Conservation (phyloP, 495 filamentous ascomycete species). For the Aspergillus incahuasiensis region DNA sequence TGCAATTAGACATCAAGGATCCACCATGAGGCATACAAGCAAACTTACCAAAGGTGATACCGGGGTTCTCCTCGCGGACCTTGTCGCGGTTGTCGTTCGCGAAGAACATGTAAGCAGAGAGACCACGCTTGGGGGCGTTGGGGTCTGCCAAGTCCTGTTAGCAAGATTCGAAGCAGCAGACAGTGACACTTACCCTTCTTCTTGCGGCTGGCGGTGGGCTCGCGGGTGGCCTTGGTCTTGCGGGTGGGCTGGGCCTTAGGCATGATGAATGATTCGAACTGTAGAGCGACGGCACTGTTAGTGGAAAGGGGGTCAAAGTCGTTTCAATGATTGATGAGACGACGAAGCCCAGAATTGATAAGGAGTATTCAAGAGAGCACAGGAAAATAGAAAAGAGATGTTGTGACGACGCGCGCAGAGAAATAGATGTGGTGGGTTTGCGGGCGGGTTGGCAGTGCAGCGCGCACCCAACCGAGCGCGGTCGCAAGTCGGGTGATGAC, state of each 20-base stretch:
- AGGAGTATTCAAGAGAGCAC: slow-evolving; percentile 9
- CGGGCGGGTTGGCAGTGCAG: slow-evolving; percentile 5
- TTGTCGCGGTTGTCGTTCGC: slow-evolving; percentile 98
- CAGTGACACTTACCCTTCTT: slow-evolving; percentile 67
- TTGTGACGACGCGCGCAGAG: slow-evolving; percentile 13
- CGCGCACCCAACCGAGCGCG: slow-evolving; percentile 24
- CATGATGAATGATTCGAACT: slow-evolving; percentile 49
- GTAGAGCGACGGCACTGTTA: slow-evolving; percentile 13
- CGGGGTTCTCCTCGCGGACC: slow-evolving; percentile 96
- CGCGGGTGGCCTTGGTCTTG: background rate
- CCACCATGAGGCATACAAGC: background rate
- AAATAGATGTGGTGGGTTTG: slow-evolving; percentile 15
- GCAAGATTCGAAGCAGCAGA: slow-evolving; percentile 1
- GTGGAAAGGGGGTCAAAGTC: background rate
- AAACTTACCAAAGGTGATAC: slow-evolving; percentile 85
- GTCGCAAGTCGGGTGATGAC: slow-evolving; percentile 21
- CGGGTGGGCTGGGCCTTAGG: slow-evolving; percentile 61
- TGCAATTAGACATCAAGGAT: slow-evolving; percentile 16
- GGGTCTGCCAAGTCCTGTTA: slow-evolving; percentile 58
- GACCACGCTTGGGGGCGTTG: slow-evolving; percentile 97
- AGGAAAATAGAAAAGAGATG: slow-evolving; percentile 15
- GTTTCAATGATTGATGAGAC: background rate
- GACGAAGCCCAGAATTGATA: no score
- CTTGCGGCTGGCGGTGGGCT: slow-evolving; percentile 52
- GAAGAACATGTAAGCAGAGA: slow-evolving; percentile 99